Evolutionary conservation across 2,329 filamentous ascomycete species (phyloP), one percentile per base, ranked within the genome.

Genomic region (Pseudomassariella vexata): DNA sequence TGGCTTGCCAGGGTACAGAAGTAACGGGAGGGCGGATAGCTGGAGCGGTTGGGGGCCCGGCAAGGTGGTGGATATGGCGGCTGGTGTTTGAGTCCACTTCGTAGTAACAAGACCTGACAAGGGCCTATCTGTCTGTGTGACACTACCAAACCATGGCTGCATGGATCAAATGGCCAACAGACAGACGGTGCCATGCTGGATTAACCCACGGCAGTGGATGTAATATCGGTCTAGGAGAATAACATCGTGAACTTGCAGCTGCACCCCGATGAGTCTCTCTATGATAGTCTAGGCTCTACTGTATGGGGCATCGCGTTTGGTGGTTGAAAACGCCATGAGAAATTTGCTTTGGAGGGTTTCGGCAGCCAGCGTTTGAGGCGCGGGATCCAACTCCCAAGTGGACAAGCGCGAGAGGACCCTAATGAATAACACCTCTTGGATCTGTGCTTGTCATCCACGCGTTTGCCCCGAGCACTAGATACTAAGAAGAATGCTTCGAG

Each of bases 181-280:
- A 11, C 7, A 17, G 16, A 14, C 24, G 18, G 24, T 25, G n/a
- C 33, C 26, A 24, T 39, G 37, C 39, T 57, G 49, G 50, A 48
- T 42, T 40, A 52, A 59, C 54, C 55, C 54, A 43, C 46, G 49
- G 52, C 44, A 48, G 52, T 57, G 55, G 53, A 34, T 46, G 47
- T 55, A 59, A 50, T 51, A 41, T 50, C 41, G 42, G 43, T 29
- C 35, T 35, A 41, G 36, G 44, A 37, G 37, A 40, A 32, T 37
- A 28, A 24, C 26, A 33, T 30, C 34, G 37, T 25, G 26, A 34
- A 31, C 12, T 26, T 29, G 19, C 25, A 24, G 19, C 14, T 23
- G 5, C 11, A 22, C 19, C 22, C n/a, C 20, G 12, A 19, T 20
- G 25, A 26, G 19, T 17, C 24, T 17, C 12, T 10, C 9, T 19